Evolutionary conservation across 1,284 basidiomycete species (phyloP), one percentile per base, ranked within the genome.

Genomic region (Trichosporon ovoides): DNA sequence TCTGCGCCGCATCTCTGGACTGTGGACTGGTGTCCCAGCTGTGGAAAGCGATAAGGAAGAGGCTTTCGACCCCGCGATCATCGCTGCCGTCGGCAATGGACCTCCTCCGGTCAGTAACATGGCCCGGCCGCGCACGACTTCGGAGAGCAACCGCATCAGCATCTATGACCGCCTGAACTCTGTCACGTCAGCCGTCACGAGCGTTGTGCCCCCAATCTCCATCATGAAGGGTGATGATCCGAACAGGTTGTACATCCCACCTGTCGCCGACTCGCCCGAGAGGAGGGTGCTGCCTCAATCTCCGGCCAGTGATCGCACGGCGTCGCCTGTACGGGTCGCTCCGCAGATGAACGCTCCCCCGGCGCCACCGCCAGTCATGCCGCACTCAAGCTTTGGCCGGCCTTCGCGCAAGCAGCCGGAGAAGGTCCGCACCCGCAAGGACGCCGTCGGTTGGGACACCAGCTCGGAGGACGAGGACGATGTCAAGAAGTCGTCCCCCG

Each of bases 1-100:
- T 1, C 57, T 71, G 16, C 62, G 65, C 18, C 63, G 68, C 40
- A 67, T 74, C 19, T 73, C 72, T 1, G 68, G 68, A 1, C 49
- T 71, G 13, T 70, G 67, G 66, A 53, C 35, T 18, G 57, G 59
- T 7, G 14, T 19, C 18, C 49, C 12, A 16, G 52, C 12, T 33
- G 57, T 2, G 16, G 49, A 13, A 7, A 48, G 53, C 36, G 55
- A 62, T 28, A 62, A 58, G 24, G 66, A 66, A n/a, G 69, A 72
- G 35, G 62, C 57, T 0, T 67, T 72, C 40, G 71, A 75, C 49
- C 67, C 68, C 3, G 62, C 61, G 2, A 38, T 68, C 3, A 65
- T 66, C 2, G 54, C 64, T 7, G 49, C 57, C 52, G 55, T 43
- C 20, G 38, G 38, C 19, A 36, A 36, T 13, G 50, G 50, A 6